Conservation (phyloP, 2,329 filamentous ascomycete species). For the Xylaria digitata region DNA sequence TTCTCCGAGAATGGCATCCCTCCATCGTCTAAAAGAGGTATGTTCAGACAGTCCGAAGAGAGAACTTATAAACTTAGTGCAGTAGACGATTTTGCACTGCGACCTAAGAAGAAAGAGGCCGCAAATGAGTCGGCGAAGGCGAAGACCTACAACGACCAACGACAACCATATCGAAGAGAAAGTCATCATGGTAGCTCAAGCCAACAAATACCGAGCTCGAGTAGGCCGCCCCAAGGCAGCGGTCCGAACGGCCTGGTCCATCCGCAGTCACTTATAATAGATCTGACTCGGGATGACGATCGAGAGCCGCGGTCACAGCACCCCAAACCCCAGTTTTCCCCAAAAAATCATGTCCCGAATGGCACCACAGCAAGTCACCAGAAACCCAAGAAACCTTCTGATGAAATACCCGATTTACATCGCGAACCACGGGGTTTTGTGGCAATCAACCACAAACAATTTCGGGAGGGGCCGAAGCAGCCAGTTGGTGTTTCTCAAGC, state of each 20-base stretch:
- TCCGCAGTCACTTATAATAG: conserved; percentile 37
- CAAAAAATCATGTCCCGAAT: conserved; percentile 11
- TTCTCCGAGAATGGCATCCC: conserved; percentile 35
- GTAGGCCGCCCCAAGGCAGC: conserved; percentile 13
- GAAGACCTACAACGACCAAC: conserved; percentile 32
- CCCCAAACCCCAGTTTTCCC: conserved; percentile 11
- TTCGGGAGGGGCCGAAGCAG: conserved; percentile 9
- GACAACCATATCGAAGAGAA: conserved; percentile 23
- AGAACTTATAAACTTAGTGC: conserved; percentile 37
- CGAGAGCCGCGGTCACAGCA: conserved; percentile 13
- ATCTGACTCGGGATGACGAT: conserved; percentile 43
- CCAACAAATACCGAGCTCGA: conserved; percentile 19
- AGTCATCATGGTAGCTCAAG: conserved; percentile 20
- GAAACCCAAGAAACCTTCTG: conserved; percentile 13
- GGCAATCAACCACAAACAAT: background rate
- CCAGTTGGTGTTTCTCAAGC: conserved; percentile 5
- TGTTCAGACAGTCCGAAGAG: conserved; percentile 34
- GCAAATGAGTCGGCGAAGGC: conserved; percentile 31
- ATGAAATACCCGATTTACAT: background rate
- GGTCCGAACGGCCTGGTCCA: conserved; percentile 15
- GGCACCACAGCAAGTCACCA: conserved; percentile 13
- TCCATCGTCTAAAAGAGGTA: conserved; percentile 31
- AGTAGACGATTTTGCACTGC: conserved; percentile 46
- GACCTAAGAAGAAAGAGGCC: conserved; percentile 39
- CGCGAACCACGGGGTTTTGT: background rate